Evolutionary conservation across 2,329 filamentous ascomycete genomes (phyloP), one percentile per base, ranked within the genome.

Genomic region (Aspergillus quadricinctus): DNA sequence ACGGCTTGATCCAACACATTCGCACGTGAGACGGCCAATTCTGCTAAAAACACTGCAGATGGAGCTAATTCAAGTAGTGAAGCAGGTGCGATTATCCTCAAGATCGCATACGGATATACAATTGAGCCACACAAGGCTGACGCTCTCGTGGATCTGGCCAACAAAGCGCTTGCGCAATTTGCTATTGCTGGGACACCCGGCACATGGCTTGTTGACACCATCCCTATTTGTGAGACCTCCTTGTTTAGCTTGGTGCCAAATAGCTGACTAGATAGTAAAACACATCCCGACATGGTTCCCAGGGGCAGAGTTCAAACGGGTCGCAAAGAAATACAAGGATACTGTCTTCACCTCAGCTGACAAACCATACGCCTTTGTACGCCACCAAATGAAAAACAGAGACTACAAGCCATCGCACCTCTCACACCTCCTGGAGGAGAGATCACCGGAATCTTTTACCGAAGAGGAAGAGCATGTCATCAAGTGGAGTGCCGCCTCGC

Each of bases 251-350:
- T 14, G 45, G 11, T 25, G 25, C 3, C 14, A 10, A 9, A 25
- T 19, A 7, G 37, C 28, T 55, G 19, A 50, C 40, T 49, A 4
- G n/a, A 21, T 23, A 70, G 68, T 70, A 25, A 65, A 48, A 50
- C 63, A 68, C 50, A 23, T 80, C 0, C 79, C 80, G 0, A 62
- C 72, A 1, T 80, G 79, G 75, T 61, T 78, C 14, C 79, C 78
- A 1, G 78, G 79, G 0, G 71, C 74, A 10, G 66, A 63, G 1
- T 82, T 80, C 67, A 75, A 79, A 51, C 53, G 61, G 4, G 75
- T 64, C 0, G 79, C 77, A 0, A 66, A 67, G 7, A 45, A 61
- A 1, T 78, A 71, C 65, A 68, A 63, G 4, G 61, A 61, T 1
- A 66, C 57, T 3, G 53, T 75, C 1, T 29, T 61, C 0, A 61